Evolutionary conservation across 1,284 basidiomycete species (phyloP).

Genomic region (Cronartium quercuum): DNA sequence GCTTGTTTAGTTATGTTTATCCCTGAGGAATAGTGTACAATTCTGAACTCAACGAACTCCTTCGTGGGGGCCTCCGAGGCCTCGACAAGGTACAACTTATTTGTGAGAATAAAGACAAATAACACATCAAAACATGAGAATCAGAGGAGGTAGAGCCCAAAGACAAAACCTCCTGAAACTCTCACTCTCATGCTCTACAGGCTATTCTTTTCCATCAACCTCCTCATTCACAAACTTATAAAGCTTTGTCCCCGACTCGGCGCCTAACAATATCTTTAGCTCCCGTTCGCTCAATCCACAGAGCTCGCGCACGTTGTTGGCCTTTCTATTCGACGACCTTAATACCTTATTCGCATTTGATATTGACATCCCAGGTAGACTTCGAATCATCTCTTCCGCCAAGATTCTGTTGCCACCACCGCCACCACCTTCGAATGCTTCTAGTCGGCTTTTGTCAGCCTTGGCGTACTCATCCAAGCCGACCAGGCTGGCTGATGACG

Average conservation of each 20-base stretch:
- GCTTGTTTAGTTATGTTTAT: too few relatives aligned
- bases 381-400: slow-evolving; percentile 29
- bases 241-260: slow-evolving; percentile 22
- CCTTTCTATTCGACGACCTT: neutral
- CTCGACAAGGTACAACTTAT: too few relatives aligned
- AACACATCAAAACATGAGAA: too few relatives aligned
- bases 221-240: slow-evolving; percentile 32
- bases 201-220: slow-evolving; percentile 10
- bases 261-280: slow-evolving; percentile 23
- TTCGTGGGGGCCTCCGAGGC: too few relatives aligned
- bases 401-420: slow-evolving; percentile 10
- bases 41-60: too few relatives aligned
- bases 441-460: slow-evolving; percentile 40
- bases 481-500: slow-evolving; percentile 63
- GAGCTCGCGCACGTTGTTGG: slow-evolving; percentile 23
- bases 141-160: too few relatives aligned
- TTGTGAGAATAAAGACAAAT: too few relatives aligned
- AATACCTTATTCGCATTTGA: slow-evolving; percentile 15
- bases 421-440: slow-evolving; percentile 13
- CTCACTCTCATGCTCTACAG: too few relatives aligned
- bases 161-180: too few relatives aligned
- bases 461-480: slow-evolving; percentile 60
- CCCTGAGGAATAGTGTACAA: too few relatives aligned
- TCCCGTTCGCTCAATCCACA: slow-evolving; percentile 24
- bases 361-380: slow-evolving; percentile 29